A percentile compares a stretch with the other conserved stretches of the same genome.
Conservation (phyloP, 352 stramenopile genomes). For the Globisporangium uncinulatum region DNA sequence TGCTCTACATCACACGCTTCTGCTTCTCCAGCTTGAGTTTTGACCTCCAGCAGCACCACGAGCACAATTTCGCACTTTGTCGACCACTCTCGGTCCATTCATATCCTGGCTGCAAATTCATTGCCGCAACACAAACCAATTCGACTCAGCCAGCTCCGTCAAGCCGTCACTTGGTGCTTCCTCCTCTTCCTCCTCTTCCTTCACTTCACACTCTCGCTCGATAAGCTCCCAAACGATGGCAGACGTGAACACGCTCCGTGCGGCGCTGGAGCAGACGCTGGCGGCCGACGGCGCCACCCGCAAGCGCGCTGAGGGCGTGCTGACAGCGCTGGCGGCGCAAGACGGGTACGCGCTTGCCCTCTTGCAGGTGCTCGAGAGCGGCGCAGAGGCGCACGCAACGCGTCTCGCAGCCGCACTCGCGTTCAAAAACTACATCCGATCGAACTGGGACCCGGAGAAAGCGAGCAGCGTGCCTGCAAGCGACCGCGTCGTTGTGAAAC, state of each 20-base stretch:
- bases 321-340: conserved; percentile 50
- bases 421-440: conserved; percentile 99
- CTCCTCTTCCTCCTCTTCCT: neutral
- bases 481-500: conserved; percentile 95
- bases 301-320: conserved; percentile 63
- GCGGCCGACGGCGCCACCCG: conserved; percentile 65
- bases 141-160: no score
- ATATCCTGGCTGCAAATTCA: no score
- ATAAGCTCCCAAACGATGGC: conserved; percentile 22
- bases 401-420: conserved; percentile 67
- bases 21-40: no score
- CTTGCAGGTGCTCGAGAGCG: conserved; percentile 69
- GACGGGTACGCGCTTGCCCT: conserved; percentile 69
- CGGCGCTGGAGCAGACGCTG: conserved; percentile 73
- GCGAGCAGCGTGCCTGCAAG: conserved; percentile 53
- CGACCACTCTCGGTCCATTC: no score
- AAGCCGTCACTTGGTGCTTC: no score
- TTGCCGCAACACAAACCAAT: no score
- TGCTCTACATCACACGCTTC: no score
- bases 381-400: conserved; percentile 50
- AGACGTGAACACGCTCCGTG: conserved; percentile 65
- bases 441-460: conserved; percentile 93
- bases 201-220: no score
- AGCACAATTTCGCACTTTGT: no score
- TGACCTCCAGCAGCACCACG: no score